Evolutionary conservation across 2,329 filamentous ascomycete species (phyloP).

Genomic region (Stemphylium vesicarium): DNA sequence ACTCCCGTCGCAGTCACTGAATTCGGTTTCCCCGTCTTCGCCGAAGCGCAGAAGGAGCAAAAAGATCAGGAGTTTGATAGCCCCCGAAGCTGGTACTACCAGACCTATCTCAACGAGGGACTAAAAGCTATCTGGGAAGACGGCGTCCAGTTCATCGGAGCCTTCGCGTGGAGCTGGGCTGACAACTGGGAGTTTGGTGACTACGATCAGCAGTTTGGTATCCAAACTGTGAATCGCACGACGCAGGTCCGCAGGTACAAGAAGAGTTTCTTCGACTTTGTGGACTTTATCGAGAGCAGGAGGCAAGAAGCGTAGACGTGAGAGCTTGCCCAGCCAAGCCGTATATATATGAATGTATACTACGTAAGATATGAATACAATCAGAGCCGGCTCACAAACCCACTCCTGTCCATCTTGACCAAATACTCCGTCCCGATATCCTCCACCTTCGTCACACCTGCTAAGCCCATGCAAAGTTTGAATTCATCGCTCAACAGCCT

Average conservation of each 20-base stretch:
- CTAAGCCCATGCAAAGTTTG: slow-evolving; percentile 32
- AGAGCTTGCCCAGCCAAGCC: no score
- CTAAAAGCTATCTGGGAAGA: slow-evolving; percentile 64
- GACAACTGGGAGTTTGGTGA: slow-evolving; percentile 65
- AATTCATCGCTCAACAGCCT: slow-evolving; percentile 28
- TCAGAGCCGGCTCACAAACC: slow-evolving; percentile 22
- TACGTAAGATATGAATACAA: no score
- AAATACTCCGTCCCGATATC: slow-evolving; percentile 33
- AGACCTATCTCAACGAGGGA: slow-evolving; percentile 61
- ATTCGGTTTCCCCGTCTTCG: slow-evolving; percentile 64
- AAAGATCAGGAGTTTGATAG: slow-evolving; percentile 62
- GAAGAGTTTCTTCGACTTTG: slow-evolving; percentile 65
- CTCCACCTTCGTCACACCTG: slow-evolving; percentile 28
- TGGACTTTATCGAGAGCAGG: slow-evolving; percentile 57
- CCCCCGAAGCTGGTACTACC: slow-evolving; percentile 62
- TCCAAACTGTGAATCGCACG: slow-evolving; percentile 63
- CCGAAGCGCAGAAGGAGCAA: slow-evolving; percentile 53
- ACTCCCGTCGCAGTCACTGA: slow-evolving; percentile 59
- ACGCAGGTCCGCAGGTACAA: slow-evolving; percentile 60
- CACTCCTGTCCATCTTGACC: slow-evolving; percentile 31
- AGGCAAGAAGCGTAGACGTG: slow-evolving; percentile 37
- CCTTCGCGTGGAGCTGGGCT: slow-evolving; percentile 59
- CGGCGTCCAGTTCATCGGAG: slow-evolving; percentile 61
- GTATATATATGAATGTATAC: no score
- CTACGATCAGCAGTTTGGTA: slow-evolving; percentile 59